Conservation (phyloP, 306 rosid species). For the Castanospermum australe region DNA sequence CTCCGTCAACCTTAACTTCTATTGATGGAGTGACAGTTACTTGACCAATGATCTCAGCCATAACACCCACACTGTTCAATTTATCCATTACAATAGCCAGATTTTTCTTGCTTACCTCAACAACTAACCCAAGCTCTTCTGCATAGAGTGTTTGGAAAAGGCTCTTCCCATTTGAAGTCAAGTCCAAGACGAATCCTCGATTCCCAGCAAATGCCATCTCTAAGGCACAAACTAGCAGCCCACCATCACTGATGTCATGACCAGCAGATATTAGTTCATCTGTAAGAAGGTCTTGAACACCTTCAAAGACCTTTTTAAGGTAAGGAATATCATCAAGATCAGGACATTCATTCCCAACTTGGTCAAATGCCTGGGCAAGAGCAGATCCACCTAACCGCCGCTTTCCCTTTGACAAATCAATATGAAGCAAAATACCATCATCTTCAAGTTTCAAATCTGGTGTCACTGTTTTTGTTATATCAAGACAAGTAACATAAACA, state of each 20-base stretch:
- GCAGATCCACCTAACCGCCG: constrained; percentile 87
- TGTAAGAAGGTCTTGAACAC: constrained; percentile 69
- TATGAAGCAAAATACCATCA: constrained; percentile 76
- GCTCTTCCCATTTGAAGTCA: constrained; percentile 57
- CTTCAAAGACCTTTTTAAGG: constrained; percentile 76
- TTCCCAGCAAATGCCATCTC: constrained; percentile 98
- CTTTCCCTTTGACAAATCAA: constrained; percentile 80
- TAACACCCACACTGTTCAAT: constrained; percentile 49
- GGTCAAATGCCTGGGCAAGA: constrained; percentile 87
- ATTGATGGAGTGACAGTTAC: constrained; percentile 54
- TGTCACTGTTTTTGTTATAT: constrained; percentile 85
- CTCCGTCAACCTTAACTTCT: constrained; percentile 66
- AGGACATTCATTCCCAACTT: constrained; percentile 76
- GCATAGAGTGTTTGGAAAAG: constrained; percentile 73
- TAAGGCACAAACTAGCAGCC: constrained; percentile 66
- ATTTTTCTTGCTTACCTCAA: constrained; percentile 75
- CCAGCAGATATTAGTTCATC: constrained; percentile 83
- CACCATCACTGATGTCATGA: constrained; percentile 96
- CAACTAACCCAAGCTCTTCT: constrained; percentile 82
- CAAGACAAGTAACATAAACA: constrained; percentile 87
- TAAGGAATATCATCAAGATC: constrained; percentile 81
- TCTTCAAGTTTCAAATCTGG: constrained; percentile 83
- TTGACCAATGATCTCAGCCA: constrained; percentile 61
- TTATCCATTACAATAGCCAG: constrained; percentile 48
- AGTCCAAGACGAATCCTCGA: constrained; percentile 59